Evolutionary conservation across 768 basidiomycete species (phyloP).

Genomic region (Mycena albidolilacea): DNA sequence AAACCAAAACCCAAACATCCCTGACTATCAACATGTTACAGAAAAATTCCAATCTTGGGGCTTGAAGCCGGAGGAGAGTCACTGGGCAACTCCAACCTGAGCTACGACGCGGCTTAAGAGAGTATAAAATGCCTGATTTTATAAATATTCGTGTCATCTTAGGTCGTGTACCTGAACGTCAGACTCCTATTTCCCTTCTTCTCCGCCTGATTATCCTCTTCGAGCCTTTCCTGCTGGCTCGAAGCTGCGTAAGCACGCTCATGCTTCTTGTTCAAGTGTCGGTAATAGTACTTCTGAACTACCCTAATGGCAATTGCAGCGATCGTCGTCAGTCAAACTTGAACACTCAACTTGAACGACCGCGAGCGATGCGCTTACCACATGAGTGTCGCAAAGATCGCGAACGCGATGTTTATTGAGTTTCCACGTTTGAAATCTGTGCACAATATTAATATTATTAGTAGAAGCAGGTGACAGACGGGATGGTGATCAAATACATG

Average conservation of each 20-base stretch:
- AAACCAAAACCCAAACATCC: too few relatives aligned
- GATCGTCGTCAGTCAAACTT: background rate
- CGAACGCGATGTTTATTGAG: conserved; percentile 54
- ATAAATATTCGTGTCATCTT: background rate
- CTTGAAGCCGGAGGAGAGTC: conserved; percentile 45
- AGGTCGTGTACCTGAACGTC: conserved; percentile 51
- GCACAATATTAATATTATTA: background rate
- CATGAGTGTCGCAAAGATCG: conserved; percentile 47
- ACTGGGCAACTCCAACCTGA: conserved; percentile 37
- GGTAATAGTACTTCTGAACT: conserved; percentile 50
- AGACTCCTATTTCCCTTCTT: conserved; percentile 53
- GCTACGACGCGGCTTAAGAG: background rate
- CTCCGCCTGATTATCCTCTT: conserved; percentile 46
- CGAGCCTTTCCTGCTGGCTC: conserved; percentile 43
- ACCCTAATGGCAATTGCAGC: conserved; percentile 29
- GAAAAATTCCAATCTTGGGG: conserved; percentile 48
- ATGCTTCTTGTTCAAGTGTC: conserved; percentile 46
- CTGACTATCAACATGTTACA: too few relatives aligned
- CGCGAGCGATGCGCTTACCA: conserved; percentile 41
- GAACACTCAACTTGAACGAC: background rate
- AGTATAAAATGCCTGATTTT: conserved; percentile 22
- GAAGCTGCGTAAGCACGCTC: conserved; percentile 40
- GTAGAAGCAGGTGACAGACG: background rate
- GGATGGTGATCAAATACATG: conserved; percentile 41
- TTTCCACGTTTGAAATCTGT: conserved; percentile 54